A percentile compares a stretch with the other conserved stretches of the same genome.
These are phyloP conservation scores for Mycosarcoma mackinlayi DNA, from an alignment of 1,284 basidiomycete species.

Conservation along the genomic window DNA sequence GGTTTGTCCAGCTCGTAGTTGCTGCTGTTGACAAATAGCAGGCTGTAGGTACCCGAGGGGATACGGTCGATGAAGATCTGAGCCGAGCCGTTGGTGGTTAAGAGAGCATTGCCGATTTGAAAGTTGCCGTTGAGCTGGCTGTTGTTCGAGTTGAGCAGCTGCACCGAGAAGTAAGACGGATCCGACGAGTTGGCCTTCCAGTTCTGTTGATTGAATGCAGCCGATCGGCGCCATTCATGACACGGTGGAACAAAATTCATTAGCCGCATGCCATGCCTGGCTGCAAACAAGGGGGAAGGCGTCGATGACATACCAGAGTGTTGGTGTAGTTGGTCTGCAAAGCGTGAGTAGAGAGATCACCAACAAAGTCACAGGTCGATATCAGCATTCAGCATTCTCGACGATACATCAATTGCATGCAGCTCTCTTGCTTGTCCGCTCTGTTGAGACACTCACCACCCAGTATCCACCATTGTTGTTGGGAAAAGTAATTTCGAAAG, in stretches of 20 bases:
- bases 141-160: conserved; percentile 51
- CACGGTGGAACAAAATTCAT: background rate
- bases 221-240: background rate
- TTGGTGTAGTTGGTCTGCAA: conserved; percentile 50
- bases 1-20: conserved; percentile 51
- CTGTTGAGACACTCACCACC: conserved; percentile 40
- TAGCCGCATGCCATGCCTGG: background rate
- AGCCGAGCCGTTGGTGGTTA: conserved; percentile 45
- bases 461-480: conserved; percentile 55
- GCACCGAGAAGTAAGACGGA: conserved; percentile 43
- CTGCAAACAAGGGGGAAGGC: too few relatives aligned
- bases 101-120: conserved; percentile 52
- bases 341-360: background rate
- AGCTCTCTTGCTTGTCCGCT: too few relatives aligned
- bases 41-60: conserved; percentile 43
- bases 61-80: conserved; percentile 53
- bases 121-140: conserved; percentile 55
- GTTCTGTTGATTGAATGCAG: conserved; percentile 9
- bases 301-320: conserved; percentile 24
- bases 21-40: conserved; percentile 57
- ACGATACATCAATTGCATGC: background rate
- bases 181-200: conserved; percentile 58
- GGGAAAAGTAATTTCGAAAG: conserved; percentile 52
- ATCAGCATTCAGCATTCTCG: background rate
- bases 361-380: background rate